Evolutionary conservation across 2,329 filamentous ascomycete genomes (phyloP), one percentile per base, ranked within the genome.

Genomic region (Neurospora sp.): DNA sequence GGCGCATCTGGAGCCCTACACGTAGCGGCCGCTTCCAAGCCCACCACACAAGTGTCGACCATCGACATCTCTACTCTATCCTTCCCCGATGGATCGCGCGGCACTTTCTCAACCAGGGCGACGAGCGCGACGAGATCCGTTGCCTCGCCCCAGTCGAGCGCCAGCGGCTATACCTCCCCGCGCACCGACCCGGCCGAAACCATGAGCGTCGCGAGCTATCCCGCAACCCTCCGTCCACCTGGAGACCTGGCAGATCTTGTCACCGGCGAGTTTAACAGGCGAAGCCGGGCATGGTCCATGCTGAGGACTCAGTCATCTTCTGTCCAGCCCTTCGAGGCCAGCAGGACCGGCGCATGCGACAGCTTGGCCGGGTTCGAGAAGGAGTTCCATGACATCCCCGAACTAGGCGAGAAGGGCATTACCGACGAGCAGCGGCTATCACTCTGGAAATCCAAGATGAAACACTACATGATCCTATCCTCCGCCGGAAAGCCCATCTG

Each of bases 401-500:
- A 83, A 37, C 74, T 76, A 6, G 68, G 67, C 15, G 69, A 46
- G 3, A 40, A 74, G 62, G 66, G 70, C 40, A 78, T 81, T 71
- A 80, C 78, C 66, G 86, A 88, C 69, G 87, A 89, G 66, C 81
- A 84, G 66, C 82, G 92, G 36, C 83, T 97, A 52, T 82, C 83
- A 17, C 84, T 89, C 73, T 99, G 94, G 94, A 96, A 93, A 78
- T 88, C 91, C 43, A 98, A 98, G 82, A 85, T 94, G 72, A 99
- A 99, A 80, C 96, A 99, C 80, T 99, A 97, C 79, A 88, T 99
- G 81, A 97, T 99, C 76, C 83, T 99, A 1, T 98, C 96, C 2
- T 95, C 93, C 15, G 95, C 96, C 10, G 96, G 96, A 23, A 99
- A 99, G 79, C 96, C 96, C 11, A 96, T 99, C 67, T 99, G 95